Evolutionary conservation across 176 grass and related monocot genomes (phyloP), one percentile per base, ranked within the genome.

Genomic region (Aegilops bicornis): DNA sequence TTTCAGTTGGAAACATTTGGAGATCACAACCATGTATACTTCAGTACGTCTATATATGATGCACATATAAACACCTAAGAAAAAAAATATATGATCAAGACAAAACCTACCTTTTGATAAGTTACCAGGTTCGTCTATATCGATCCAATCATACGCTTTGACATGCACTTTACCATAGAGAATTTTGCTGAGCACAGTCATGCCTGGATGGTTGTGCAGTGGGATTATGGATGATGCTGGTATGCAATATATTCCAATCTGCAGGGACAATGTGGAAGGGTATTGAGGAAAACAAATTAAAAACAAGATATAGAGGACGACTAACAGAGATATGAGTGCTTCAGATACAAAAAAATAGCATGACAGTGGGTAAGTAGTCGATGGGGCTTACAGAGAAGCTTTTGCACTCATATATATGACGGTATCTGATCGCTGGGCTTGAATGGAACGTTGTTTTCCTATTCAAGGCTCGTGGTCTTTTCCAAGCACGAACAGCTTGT

Each of bases 241-340:
- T 59, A 95, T 92, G 84, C 90, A 95, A 85, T 83, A 95, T 85
- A 95, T 95, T 29, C 93, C 93, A 80, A 95, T 95, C 93, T 95
- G 93, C 58, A 86, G 14, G 61, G 20, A 67, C 33, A 83, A 79
- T 31, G 24, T 24, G 35, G 25, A 17, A 47, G 16, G 48, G 56
- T 10, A 42, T 40, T 42, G 8, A 5, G 4, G 1, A 68, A 67
- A 54, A 67, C 36, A 12, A 32, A 19, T 76, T 11, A 40, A 1
- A 17, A 16, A 79, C 6, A 79, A 73, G 47, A 54, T 7, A 25
- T 17, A 33, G 43, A 56, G 13, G 64, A 45, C 13, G 0, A 56
- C 31, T 23, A 71, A 64, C 6, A 1, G 32, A 19, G 22, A 65
- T n/a, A 82, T 8, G 0, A 36, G 42, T 10, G 10, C 8, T 52